A percentile compares a stretch with the other conserved stretches of the same genome.
Evolutionary conservation across 2,329 filamentous ascomycete species (phyloP).

Genomic region (Penicillium sp.): DNA sequence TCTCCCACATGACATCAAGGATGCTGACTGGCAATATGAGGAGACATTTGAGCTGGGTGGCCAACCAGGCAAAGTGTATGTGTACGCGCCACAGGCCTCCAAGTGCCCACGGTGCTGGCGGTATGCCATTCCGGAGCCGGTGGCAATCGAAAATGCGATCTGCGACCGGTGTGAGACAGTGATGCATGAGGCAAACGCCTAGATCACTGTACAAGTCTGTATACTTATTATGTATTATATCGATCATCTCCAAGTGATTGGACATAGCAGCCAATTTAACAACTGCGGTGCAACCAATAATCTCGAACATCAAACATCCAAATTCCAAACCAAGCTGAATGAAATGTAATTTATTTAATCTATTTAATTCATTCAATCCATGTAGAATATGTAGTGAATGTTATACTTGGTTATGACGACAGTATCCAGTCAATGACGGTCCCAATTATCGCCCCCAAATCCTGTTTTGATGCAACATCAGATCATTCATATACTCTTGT

Average conservation of each 20-base stretch:
- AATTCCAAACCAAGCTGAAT: background rate
- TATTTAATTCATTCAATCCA: background rate
- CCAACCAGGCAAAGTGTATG: slow-evolving; percentile 35
- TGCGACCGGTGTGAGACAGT: slow-evolving; percentile 72
- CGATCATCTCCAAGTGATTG: background rate
- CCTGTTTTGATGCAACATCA: background rate
- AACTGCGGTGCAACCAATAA: slow-evolving; percentile 3
- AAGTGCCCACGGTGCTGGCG: slow-evolving; percentile 93
- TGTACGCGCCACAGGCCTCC: slow-evolving; percentile 50
- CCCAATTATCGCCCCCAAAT: slow-evolving; percentile 1
- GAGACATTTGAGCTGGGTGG: slow-evolving; percentile 42
- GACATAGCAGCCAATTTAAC: background rate
- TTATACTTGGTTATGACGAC: slow-evolving; percentile 5
- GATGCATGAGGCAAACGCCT: slow-evolving; percentile 41
- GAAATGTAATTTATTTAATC: background rate
- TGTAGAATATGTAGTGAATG: background rate
- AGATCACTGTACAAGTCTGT: slow-evolving; percentile 3
- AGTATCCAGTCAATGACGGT: slow-evolving; percentile 4
- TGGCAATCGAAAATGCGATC: slow-evolving; percentile 56
- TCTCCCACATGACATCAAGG: slow-evolving; percentile 25
- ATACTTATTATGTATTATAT: slow-evolving; percentile 8
- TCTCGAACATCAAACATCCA: background rate
- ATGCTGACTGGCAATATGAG: slow-evolving; percentile 44
- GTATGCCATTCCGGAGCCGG: slow-evolving; percentile 60
- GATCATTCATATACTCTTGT: background rate